Evolutionary conservation across 441 rosid genomes (phyloP).

Genomic region (Hura crepitans): DNA sequence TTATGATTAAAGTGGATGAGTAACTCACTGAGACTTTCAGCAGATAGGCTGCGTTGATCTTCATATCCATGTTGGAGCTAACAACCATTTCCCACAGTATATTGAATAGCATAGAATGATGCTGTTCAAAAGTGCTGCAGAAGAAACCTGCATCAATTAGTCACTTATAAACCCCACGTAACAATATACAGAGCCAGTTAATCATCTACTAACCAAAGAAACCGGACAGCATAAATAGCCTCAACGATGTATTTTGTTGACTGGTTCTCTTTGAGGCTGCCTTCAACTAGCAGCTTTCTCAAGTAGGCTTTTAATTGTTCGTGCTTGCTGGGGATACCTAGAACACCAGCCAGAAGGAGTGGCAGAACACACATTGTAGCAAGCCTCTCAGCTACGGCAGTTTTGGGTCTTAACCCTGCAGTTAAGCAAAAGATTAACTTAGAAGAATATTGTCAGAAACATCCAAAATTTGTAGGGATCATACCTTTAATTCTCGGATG

Average conservation of each 20-base stretch:
- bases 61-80: constrained; percentile 70
- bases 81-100: constrained; percentile 96
- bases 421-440: constrained; percentile 26
- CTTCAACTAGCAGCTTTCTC: constrained; percentile 69
- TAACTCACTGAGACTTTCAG: constrained; percentile 77
- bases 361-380: constrained; percentile 78
- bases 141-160: constrained; percentile 21
- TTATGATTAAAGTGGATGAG: constrained; percentile 20
- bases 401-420: constrained; percentile 85
- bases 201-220: constrained; percentile 69
- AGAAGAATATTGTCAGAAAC: constrained; percentile 14
- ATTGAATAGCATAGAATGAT: constrained; percentile 73
- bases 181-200: not conserved
- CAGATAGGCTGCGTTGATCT: constrained; percentile 69
- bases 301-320: constrained; percentile 65
- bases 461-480: constrained; percentile 13
- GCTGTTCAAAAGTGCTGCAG: constrained; percentile 80
- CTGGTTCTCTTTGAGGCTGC: constrained; percentile 49
- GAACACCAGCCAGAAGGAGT: constrained; percentile 85
- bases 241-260: constrained; percentile 48
- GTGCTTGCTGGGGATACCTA: constrained; percentile 75
- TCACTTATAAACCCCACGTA: constrained; percentile 22
- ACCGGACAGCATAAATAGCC: constrained; percentile 74
- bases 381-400: constrained; percentile 68
- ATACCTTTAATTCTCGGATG: constrained; percentile 72